Percentiles rank a stretch among this genome's conserved stretches.
Conservation (phyloP, 371 early-diverging fungal genomes). For the Furculomyces boomerangus region DNA sequence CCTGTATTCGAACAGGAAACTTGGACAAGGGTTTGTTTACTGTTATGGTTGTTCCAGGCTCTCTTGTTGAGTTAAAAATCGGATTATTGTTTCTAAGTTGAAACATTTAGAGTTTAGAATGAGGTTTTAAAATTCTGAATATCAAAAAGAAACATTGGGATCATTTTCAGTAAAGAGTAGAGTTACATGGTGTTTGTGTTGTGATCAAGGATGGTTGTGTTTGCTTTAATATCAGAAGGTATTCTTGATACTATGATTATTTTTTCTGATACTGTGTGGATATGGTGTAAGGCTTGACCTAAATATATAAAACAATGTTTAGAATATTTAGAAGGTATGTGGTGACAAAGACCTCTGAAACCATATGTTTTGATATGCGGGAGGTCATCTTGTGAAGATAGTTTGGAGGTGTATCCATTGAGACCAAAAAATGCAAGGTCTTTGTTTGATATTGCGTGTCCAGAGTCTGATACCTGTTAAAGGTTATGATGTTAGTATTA, state of each 20-base stretch:
- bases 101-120: too few species aligned
- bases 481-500: background rate
- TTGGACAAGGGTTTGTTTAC: background rate
- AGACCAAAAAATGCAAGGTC: background rate
- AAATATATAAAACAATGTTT: too few species aligned
- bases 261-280: too few species aligned
- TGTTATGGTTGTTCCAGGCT: background rate
- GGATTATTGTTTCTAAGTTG: background rate
- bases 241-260: too few species aligned
- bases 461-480: conserved; percentile 2
- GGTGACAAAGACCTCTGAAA: background rate
- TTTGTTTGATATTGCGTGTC: background rate
- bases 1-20: conserved; percentile 1
- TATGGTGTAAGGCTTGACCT: too few species aligned
- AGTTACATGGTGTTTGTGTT: too few species aligned
- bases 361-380: background rate
- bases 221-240: too few species aligned
- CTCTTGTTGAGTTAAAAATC: background rate
- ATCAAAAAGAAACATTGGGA: too few species aligned
- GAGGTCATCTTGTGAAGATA: background rate
- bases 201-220: too few species aligned
- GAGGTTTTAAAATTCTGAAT: too few species aligned
- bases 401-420: conserved; percentile 2
- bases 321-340: too few species aligned
- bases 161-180: too few species aligned